These are phyloP conservation scores for Kwoniella sp. DNA, from an alignment of 768 basidiomycete genomes.

Conservation along the genomic window DNA sequence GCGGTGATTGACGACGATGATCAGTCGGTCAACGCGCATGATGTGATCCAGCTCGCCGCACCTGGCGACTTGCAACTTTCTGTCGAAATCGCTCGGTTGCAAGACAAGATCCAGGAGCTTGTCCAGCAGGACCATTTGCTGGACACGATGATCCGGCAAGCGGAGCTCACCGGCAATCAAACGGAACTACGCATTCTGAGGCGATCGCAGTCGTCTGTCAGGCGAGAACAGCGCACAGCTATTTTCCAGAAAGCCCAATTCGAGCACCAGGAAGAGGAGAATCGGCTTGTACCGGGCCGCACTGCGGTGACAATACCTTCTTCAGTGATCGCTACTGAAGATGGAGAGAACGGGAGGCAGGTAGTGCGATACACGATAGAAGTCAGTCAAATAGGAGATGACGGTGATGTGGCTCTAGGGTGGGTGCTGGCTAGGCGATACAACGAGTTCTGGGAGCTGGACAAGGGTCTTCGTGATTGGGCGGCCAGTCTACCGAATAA, in stretches of 20 bases:
- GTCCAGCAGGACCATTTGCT: constrained; percentile 81
- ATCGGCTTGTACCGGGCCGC: constrained; percentile 77
- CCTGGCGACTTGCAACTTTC: constrained; percentile 63
- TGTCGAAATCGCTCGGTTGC: constrained; percentile 72
- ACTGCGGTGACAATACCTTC: constrained; percentile 84
- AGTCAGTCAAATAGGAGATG: constrained; percentile 80
- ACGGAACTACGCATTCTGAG: constrained; percentile 80
- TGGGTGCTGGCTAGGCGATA: constrained; percentile 94
- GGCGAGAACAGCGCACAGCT: constrained; percentile 77
- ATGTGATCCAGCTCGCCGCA: constrained; percentile 72
- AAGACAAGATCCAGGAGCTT: constrained; percentile 72
- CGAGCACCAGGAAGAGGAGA: constrained; percentile 90
- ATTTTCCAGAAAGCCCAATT: constrained; percentile 90
- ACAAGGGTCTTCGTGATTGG: constrained; percentile 75
- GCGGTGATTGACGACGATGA: constrained; percentile 53
- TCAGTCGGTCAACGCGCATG: constrained; percentile 33
- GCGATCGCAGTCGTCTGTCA: constrained; percentile 79
- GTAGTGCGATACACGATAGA: constrained; percentile 91
- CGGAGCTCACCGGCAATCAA: constrained; percentile 86
- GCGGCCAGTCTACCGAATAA: constrained; percentile 51
- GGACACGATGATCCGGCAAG: constrained; percentile 86
- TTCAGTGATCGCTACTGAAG: constrained; percentile 72
- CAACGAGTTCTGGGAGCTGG: constrained; percentile 90
- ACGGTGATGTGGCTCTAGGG: constrained; percentile 71
- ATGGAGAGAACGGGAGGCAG: constrained; percentile 71